These are phyloP conservation scores for Globisporangium paroecandrum DNA, from an alignment of 352 stramenopile species.

Conservation along the genomic window DNA sequence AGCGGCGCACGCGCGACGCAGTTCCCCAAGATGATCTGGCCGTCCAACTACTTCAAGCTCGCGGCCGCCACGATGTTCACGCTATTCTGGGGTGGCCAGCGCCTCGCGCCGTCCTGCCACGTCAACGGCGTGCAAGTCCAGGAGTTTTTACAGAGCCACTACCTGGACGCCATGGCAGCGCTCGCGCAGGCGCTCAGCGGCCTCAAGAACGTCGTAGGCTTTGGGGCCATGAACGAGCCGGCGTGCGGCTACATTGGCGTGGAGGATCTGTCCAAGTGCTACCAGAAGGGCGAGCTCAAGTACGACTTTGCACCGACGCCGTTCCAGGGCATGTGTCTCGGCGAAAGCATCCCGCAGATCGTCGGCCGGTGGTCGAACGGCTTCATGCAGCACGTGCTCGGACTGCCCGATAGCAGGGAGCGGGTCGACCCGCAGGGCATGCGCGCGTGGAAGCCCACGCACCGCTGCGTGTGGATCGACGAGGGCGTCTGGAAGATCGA, in stretches of 20 bases:
- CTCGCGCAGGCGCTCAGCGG: conserved; percentile 59
- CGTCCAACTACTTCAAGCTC: conserved; percentile 90
- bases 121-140: conserved; percentile 80
- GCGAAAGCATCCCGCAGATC: conserved; percentile 49
- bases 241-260: conserved; percentile 75
- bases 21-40: conserved; percentile 91
- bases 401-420: conserved; percentile 40
- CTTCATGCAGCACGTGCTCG: conserved; percentile 70
- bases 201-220: conserved; percentile 83
- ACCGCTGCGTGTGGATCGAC: conserved; percentile 76
- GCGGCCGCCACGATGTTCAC: conserved; percentile 90
- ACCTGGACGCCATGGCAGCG: conserved; percentile 68
- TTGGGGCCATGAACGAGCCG: conserved; percentile 92
- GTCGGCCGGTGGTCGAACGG: conserved; percentile 76
- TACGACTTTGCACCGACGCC: conserved; percentile 72
- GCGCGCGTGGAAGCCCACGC: conserved; percentile 66
- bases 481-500: conserved; percentile 79
- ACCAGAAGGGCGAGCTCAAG: conserved; percentile 59
- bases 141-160: conserved; percentile 85
- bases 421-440: conserved; percentile 46
- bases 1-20: conserved; percentile 27
- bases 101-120: conserved; percentile 63
- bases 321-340: conserved; percentile 81
- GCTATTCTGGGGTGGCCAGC: conserved; percentile 82
- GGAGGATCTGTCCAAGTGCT: conserved; percentile 49